phyloP scores from a whole-genome alignment of 2,329 filamentous ascomycete species.

The Diplodia seriata region DNA sequence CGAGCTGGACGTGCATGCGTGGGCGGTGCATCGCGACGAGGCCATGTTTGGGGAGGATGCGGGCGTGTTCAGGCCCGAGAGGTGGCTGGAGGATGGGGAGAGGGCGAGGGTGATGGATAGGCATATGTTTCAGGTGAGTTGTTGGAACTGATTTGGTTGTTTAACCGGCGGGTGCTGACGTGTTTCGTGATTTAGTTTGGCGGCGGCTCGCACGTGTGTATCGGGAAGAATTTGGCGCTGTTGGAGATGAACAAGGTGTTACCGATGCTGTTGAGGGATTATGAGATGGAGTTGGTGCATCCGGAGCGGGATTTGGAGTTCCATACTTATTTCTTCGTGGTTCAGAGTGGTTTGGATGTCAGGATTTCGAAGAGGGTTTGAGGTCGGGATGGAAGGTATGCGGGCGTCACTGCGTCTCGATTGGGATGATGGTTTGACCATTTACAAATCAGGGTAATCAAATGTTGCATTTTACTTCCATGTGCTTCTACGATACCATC shows the following conservation, averaged over 20 bases:
- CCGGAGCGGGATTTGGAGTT: slow-evolving; percentile 59
- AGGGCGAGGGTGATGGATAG: slow-evolving; percentile 43
- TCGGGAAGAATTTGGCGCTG: slow-evolving; percentile 42
- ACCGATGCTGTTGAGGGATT: slow-evolving; percentile 39
- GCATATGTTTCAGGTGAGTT: slow-evolving; percentile 39
- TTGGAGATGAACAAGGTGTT: slow-evolving; percentile 44
- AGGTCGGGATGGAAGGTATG: not conserved
- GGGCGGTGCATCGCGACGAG: slow-evolving; percentile 52
- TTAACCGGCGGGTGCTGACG: not conserved
- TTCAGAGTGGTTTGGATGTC: slow-evolving; percentile 64
- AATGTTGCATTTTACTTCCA: too few relatives aligned
- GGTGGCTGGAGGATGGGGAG: slow-evolving; percentile 51
- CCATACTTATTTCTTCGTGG: slow-evolving; percentile 66
- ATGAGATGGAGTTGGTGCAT: slow-evolving; percentile 59
- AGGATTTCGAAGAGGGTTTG: slow-evolving; percentile 51
- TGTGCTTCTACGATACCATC: too few relatives aligned
- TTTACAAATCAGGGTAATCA: too few relatives aligned
- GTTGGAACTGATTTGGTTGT: too few relatives aligned
- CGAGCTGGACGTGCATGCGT: slow-evolving; percentile 54
- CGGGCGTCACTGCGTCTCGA: too few relatives aligned
- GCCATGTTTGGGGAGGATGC: slow-evolving; percentile 51
- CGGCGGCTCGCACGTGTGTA: slow-evolving; percentile 44
- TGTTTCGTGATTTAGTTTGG: slow-evolving; percentile 39
- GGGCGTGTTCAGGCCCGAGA: slow-evolving; percentile 51
- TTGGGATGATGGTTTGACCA: too few relatives aligned